Percentiles rank a stretch among this genome's conserved stretches.
Evolutionary conservation across 2,329 filamentous ascomycete species (phyloP).

Genomic region (Pyrenophora seminiperda): DNA sequence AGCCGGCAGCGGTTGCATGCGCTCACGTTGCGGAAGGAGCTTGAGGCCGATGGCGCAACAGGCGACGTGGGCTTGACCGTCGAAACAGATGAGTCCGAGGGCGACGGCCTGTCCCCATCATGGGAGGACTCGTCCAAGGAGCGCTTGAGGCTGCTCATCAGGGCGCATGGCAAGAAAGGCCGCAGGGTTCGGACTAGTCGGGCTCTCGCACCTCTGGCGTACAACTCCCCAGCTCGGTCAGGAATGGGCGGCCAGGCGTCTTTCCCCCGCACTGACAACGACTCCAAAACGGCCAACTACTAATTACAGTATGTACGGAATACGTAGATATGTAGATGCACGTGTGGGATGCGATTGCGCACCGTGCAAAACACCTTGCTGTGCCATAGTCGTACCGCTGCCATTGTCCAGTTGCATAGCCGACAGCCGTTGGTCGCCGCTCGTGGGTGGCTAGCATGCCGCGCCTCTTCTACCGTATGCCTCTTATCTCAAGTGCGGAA

Average conservation of each 20-base stretch:
- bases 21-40: slow-evolving; percentile 66
- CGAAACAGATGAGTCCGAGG: slow-evolving; percentile 29
- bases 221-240: slow-evolving; percentile 2
- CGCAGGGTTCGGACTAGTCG: slow-evolving; percentile 13
- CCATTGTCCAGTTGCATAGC: slow-evolving; percentile 24
- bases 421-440: slow-evolving; percentile 12
- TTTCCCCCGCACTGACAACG: slow-evolving; percentile 24
- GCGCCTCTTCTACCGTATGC: slow-evolving; percentile 7
- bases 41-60: slow-evolving; percentile 38
- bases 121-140: slow-evolving; percentile 45
- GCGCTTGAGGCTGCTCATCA: slow-evolving; percentile 49
- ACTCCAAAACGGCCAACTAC: neutral
- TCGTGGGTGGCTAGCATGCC: slow-evolving; percentile 20
- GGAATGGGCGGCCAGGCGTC: slow-evolving; percentile 9
- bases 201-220: slow-evolving; percentile 8
- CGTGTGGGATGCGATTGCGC: slow-evolving; percentile 13
- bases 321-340: neutral
- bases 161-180: slow-evolving; percentile 43
- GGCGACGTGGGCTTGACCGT: slow-evolving; percentile 41
- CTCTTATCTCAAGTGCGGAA: slow-evolving; percentile 23
- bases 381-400: slow-evolving; percentile 14
- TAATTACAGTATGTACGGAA: neutral
- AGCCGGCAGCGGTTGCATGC: slow-evolving; percentile 87
- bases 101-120: slow-evolving; percentile 41
- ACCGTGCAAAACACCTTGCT: slow-evolving; percentile 5